Conservation (phyloP, 192 early-diverging fungal genomes). For the Coemansia sp. region DNA sequence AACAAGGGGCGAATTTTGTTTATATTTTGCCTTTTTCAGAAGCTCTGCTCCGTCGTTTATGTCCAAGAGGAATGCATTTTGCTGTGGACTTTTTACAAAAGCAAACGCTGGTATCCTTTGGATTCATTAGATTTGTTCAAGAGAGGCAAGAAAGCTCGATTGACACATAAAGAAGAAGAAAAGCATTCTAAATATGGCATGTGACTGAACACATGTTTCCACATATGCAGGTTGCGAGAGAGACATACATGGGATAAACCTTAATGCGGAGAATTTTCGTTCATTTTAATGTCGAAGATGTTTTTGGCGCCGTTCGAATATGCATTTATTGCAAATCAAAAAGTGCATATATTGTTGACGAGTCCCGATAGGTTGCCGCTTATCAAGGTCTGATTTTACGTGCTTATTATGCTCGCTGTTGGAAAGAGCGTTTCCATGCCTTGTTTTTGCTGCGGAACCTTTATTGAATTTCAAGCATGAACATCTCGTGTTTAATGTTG, state of each 20-base stretch:
- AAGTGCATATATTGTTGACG: neutral
- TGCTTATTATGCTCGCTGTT: neutral
- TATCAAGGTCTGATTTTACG: too few species aligned
- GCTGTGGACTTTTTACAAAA: too few species aligned
- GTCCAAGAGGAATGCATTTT: too few species aligned
- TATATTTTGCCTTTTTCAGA: too few species aligned
- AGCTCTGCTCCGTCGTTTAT: too few species aligned
- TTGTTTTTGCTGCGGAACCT: neutral
- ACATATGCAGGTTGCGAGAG: neutral
- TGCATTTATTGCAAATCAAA: neutral
- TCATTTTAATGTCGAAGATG: neutral
- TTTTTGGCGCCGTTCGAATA: neutral
- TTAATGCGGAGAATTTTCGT: neutral
- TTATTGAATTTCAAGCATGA: constrained; percentile 5
- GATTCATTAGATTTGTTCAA: neutral
- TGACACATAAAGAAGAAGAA: too few species aligned
- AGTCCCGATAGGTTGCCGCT: too few species aligned
- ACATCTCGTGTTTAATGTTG: neutral
- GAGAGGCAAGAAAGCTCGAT: neutral
- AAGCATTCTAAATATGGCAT: neutral
- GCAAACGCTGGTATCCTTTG: neutral
- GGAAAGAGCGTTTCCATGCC: neutral
- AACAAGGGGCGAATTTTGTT: too few species aligned
- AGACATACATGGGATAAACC: neutral
- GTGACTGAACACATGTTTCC: neutral